phyloP scores from a whole-genome alignment of 768 basidiomycete species.

The Exsudoporus frostii region DNA sequence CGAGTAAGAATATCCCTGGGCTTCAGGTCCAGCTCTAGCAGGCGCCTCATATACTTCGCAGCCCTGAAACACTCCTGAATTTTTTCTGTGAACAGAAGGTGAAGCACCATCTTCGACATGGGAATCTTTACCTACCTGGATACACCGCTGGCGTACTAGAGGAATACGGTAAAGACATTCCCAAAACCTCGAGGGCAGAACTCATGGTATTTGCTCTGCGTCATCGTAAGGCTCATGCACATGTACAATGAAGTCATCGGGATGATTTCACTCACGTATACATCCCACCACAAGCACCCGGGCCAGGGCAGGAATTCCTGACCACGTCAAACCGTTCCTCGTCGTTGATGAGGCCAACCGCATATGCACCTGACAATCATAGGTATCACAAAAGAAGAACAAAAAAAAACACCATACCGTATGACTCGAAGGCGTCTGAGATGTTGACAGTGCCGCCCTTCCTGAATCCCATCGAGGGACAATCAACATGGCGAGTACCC shows the following conservation, averaged over 20 bases:
- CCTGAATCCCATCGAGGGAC: conserved; percentile 71
- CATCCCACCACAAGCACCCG: conserved; percentile 88
- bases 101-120: background rate
- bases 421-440: conserved; percentile 82
- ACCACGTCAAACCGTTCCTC: conserved; percentile 84
- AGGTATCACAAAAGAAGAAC: background rate
- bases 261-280: conserved; percentile 53
- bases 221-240: background rate
- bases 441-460: conserved; percentile 85
- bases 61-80: conserved; percentile 78
- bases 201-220: conserved; percentile 84
- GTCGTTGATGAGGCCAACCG: conserved; percentile 73
- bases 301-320: conserved; percentile 78
- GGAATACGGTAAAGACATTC: conserved; percentile 84
- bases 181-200: conserved; percentile 77
- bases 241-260: background rate
- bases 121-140: conserved; percentile 43
- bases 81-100: conserved; percentile 51
- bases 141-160: conserved; percentile 68
- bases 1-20: conserved; percentile 75
- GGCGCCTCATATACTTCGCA: conserved; percentile 68
- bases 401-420: conserved; percentile 42
- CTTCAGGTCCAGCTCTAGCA: conserved; percentile 78
- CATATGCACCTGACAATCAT: conserved; percentile 58
- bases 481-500: conserved; percentile 74